Percentiles rank a stretch among this genome's conserved stretches.
phyloP scores from a whole-genome alignment of 257 asterid genomes.

The Cordia subcordata region DNA sequence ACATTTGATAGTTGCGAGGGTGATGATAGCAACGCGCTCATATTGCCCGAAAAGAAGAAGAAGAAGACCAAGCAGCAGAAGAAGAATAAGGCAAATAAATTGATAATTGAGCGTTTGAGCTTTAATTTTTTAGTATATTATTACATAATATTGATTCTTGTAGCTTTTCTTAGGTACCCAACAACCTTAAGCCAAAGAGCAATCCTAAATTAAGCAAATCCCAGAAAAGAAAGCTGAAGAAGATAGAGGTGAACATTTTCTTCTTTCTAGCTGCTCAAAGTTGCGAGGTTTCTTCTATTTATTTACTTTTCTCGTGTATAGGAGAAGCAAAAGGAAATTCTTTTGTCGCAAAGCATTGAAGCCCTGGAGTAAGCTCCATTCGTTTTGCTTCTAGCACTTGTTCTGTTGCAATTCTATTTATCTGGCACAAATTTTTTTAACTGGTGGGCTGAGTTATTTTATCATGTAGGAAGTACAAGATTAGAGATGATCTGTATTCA shows the following conservation, averaged over 20 bases:
- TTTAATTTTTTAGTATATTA: not conserved
- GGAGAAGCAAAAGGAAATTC: constrained; percentile 72
- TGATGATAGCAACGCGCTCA: constrained; percentile 36
- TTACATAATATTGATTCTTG: not conserved
- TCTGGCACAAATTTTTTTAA: not conserved
- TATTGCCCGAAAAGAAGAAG: constrained; percentile 48
- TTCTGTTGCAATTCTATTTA: not conserved
- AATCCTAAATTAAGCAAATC: constrained; percentile 59
- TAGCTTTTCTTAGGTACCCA: constrained; percentile 25
- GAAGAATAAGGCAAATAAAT: constrained; percentile 27
- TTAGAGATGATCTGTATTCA: constrained; percentile 61
- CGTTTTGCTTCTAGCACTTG: not conserved
- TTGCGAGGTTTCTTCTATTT: constrained; percentile 4
- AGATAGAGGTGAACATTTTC: constrained; percentile 54
- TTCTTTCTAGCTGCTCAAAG: not conserved
- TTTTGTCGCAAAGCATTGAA: constrained; percentile 60
- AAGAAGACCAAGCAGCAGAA: constrained; percentile 39
- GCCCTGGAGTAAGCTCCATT: constrained; percentile 55
- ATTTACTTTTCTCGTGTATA: constrained; percentile 40
- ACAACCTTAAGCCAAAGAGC: constrained; percentile 20
- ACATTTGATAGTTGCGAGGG: not conserved
- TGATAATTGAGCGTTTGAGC: not conserved
- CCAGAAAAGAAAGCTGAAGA: constrained; percentile 75
- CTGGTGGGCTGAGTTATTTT: not conserved
- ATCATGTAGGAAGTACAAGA: constrained; percentile 68